Percentiles rank a stretch among this genome's conserved stretches.
Conservation (phyloP, 345 rosid genomes). For the Mangifera indica region DNA sequence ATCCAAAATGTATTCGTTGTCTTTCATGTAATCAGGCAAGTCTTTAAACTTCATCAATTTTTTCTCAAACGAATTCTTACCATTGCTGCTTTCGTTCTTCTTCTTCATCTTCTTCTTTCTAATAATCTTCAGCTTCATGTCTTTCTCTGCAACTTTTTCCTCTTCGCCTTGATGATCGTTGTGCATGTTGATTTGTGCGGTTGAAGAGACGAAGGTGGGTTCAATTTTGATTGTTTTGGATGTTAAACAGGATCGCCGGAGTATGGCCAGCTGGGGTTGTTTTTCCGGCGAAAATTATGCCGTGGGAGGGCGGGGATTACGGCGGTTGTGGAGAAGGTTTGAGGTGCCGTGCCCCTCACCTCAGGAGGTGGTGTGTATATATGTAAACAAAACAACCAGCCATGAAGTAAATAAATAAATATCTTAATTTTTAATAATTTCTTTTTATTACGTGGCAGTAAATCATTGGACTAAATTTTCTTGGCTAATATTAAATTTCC, state of each 20-base stretch:
- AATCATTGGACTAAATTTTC: neutral
- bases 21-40: conserved; percentile 75
- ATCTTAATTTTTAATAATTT: neutral
- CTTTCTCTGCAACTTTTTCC: conserved; percentile 2
- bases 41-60: conserved; percentile 68
- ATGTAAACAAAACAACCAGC: neutral
- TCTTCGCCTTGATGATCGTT: neutral
- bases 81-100: neutral
- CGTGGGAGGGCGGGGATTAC: neutral
- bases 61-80: conserved; percentile 38
- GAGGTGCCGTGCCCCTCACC: neutral
- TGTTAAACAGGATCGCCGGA: conserved; percentile 7
- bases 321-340: neutral
- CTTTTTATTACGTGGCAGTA: neutral
- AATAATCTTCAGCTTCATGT: conserved; percentile 1
- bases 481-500: neutral
- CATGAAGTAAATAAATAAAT: neutral
- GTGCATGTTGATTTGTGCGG: neutral
- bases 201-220: neutral
- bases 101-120: conserved; percentile 15
- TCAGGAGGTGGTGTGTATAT: neutral
- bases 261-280: neutral
- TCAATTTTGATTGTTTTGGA: neutral
- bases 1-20: conserved; percentile 86
- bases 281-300: conserved; percentile 9